Conservation (phyloP, 306 rosid genomes). For the Inga leiocalycina region DNA sequence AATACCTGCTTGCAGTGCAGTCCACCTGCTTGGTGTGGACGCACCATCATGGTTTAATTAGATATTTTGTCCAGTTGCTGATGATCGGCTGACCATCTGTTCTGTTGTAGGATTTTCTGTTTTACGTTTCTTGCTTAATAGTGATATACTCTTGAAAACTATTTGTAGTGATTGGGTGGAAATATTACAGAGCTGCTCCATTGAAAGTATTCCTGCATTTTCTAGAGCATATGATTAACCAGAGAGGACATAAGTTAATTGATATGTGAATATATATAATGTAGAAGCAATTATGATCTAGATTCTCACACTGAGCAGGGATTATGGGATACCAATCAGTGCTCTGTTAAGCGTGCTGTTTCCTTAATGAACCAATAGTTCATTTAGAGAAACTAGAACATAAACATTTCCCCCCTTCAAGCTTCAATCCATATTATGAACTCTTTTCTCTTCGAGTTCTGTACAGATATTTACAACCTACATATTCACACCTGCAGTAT, state of each 20-base stretch:
- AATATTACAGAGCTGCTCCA: neutral
- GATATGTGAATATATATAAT: constrained; percentile 12
- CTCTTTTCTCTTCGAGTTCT: neutral
- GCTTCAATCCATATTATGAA: neutral
- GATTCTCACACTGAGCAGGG: neutral
- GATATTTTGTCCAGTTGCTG: neutral
- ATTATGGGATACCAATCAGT: neutral
- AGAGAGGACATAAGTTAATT: constrained; percentile 19
- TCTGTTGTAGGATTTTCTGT: neutral
- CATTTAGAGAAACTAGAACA: constrained; percentile 20
- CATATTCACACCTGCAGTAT: neutral
- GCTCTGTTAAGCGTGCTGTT: constrained; percentile 7
- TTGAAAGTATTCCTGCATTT: neutral
- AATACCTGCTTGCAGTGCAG: neutral
- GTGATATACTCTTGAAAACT: neutral
- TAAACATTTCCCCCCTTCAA: neutral
- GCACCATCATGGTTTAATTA: neutral
- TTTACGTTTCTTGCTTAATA: neutral
- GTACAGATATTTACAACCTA: neutral
- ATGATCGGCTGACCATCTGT: neutral
- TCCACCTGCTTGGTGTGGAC: neutral
- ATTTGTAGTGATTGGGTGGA: neutral
- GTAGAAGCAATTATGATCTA: constrained; percentile 8
- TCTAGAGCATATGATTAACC: neutral
- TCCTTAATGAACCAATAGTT: neutral